A percentile compares a stretch with the other conserved stretches of the same genome.
These are phyloP conservation scores for Apiospora sp. DNA, from an alignment of 2,329 filamentous ascomycete species.

Conservation along the genomic window DNA sequence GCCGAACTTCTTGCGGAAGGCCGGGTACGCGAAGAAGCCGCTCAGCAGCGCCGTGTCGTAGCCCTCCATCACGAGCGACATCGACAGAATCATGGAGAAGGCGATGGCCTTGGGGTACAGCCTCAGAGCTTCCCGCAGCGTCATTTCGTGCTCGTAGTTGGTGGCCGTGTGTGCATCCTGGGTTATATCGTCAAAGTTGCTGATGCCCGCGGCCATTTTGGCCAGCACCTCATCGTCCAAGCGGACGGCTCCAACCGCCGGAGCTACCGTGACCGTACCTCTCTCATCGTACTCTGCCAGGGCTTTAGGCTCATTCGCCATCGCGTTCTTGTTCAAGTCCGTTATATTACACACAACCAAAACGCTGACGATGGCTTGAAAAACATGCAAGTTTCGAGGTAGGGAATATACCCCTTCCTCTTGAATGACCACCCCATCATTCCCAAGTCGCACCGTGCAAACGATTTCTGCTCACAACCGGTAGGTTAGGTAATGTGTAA, in stretches of 20 bases:
- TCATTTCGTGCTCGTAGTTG: constrained; percentile 22
- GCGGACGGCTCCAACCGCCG: background rate
- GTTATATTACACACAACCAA: background rate
- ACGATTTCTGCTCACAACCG: background rate
- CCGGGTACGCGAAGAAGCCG: constrained; percentile 44
- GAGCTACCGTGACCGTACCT: background rate
- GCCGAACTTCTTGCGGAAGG: constrained; percentile 41
- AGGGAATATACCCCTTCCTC: background rate
- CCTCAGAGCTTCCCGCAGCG: constrained; percentile 20
- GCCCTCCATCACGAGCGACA: constrained; percentile 40
- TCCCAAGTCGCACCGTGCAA: background rate
- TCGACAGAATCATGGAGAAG: constrained; percentile 35
- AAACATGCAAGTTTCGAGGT: background rate
- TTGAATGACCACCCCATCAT: background rate
- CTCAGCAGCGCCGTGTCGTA: constrained; percentile 39
- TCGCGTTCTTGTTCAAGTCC: background rate
- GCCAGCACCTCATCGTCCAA: background rate
- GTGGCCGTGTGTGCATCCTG: background rate
- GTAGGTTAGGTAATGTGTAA: background rate
- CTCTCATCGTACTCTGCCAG: background rate
- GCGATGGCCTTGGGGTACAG: constrained; percentile 28
- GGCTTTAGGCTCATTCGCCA: background rate
- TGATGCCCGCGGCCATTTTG: background rate
- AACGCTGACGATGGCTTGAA: background rate
- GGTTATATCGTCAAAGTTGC: background rate